These are phyloP conservation scores for Penicillium sp. DNA, from an alignment of 2,329 filamentous ascomycete genomes.

Conservation along the genomic window DNA sequence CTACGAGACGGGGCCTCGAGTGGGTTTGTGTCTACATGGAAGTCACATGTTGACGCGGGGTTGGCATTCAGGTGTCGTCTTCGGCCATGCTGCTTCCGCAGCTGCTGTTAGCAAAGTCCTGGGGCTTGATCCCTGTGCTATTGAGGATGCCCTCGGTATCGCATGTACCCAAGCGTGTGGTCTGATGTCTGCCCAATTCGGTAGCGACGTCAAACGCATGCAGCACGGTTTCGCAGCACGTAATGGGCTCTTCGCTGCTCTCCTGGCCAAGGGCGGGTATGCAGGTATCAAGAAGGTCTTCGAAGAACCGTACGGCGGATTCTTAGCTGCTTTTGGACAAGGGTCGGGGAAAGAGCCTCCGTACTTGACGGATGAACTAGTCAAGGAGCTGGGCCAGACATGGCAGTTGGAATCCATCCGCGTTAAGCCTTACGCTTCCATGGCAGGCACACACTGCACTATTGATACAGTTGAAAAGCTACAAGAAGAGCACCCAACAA, in stretches of 20 bases:
- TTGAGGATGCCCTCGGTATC: conserved; percentile 42
- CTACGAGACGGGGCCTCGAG: not conserved
- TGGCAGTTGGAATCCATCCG: not conserved
- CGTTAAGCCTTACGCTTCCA: not conserved
- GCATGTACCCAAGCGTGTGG: conserved; percentile 45
- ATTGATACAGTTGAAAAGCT: not conserved
- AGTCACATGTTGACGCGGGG: not conserved
- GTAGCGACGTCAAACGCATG: conserved; percentile 47
- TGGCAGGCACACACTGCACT: not conserved
- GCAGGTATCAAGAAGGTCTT: conserved; percentile 46
- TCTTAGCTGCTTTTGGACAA: conserved; percentile 22
- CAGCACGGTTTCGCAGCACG: conserved; percentile 51
- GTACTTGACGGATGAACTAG: not conserved
- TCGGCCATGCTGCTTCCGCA: not conserved
- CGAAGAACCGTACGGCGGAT: conserved; percentile 47
- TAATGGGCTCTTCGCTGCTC: conserved; percentile 44
- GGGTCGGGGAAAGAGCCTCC: not conserved
- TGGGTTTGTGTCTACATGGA: not conserved
- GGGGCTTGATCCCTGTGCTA: conserved; percentile 25
- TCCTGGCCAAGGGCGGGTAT: conserved; percentile 43
- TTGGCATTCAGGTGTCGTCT: not conserved
- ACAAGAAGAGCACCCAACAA: not conserved
- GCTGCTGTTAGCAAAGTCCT: not conserved
- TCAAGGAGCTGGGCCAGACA: conserved; percentile 5
- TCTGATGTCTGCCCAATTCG: conserved; percentile 47